Evolutionary conservation across 768 basidiomycete genomes (phyloP).

Genomic region (Collybia sp.): DNA sequence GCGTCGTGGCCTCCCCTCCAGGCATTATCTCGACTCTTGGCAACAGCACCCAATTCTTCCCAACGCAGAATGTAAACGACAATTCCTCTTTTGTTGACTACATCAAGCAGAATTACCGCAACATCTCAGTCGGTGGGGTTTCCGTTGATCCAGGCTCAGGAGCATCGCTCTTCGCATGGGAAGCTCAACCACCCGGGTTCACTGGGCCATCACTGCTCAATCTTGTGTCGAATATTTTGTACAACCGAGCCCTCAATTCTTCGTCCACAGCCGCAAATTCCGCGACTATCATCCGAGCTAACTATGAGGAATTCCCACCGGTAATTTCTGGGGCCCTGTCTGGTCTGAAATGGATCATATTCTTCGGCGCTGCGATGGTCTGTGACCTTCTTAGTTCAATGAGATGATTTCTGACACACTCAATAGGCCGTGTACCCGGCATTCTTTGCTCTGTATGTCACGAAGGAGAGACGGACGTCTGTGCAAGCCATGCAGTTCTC

Average conservation of each 20-base stretch:
- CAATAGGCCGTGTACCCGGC: constrained; percentile 71
- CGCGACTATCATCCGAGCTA: constrained; percentile 53
- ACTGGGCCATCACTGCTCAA: constrained; percentile 62
- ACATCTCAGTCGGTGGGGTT: constrained; percentile 63
- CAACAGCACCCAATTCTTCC: constrained; percentile 25
- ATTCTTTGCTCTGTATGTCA: constrained; percentile 76
- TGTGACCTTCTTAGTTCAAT: background rate
- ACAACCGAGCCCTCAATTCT: constrained; percentile 55
- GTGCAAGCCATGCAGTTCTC: constrained; percentile 83
- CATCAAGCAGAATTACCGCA: constrained; percentile 46
- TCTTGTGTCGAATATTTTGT: constrained; percentile 61
- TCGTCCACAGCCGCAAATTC: constrained; percentile 30
- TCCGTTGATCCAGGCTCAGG: constrained; percentile 51
- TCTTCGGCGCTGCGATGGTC: constrained; percentile 73
- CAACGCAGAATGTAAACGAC: constrained; percentile 39
- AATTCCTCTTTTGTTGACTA: constrained; percentile 55
- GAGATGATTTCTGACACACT: background rate
- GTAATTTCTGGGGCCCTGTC: constrained; percentile 51
- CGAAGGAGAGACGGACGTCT: constrained; percentile 62
- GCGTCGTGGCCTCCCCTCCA: constrained; percentile 51
- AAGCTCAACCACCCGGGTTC: constrained; percentile 55
- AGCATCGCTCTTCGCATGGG: constrained; percentile 64
- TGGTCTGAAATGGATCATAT: constrained; percentile 69
- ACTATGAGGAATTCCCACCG: constrained; percentile 54
- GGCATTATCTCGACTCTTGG: constrained; percentile 45